Base-by-base conservation (phyloP, 2,329 filamentous ascomycete genomes). In the Davidsoniella eucalypti region DNA sequence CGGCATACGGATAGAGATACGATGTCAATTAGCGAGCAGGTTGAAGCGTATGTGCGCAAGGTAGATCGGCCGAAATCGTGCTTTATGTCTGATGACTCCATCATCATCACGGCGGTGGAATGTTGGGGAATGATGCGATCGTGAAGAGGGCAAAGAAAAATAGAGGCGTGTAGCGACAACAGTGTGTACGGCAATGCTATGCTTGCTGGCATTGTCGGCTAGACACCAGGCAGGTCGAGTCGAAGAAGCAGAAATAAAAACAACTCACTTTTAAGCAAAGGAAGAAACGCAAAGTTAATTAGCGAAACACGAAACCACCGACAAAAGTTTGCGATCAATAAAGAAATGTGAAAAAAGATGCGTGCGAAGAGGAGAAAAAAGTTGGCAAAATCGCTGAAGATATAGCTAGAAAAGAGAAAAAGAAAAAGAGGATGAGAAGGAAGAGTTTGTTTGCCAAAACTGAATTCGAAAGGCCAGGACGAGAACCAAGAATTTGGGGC, bases 231-330 rank as follows among this genome's bases (percentile, higher is more conserved):
- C 23, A 17, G 33, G 23, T 26, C 21, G 42, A 26, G 21, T 10
- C n/a, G 16, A 52, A 16, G 25, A 47, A 44, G 55, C 51, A 51
- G 55, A 56, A 57, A 23, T 23, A 23, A 47, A 56, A 42, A 54
- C 57, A 55, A 72, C 69, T 72, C 63, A 72, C 69, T 72, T 71
- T 72, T 72, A 64, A 63, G 69, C 68, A 52, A 54, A 56, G 58
- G 55, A 55, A 58, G 57, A 54, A 59, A 54, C 53, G 52, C 29
- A 54, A 54, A 33, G 43, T 43, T 18, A 54, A 39, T 47, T 33
- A 55, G 57, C 56, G 55, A 58, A 60, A 58, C 56, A 57, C 56
- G 56, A 50, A 55, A 60, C 52, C 56, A 52, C 37, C 48, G 56
- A 57, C 57, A 57, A 37, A 57, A 55, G 56, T 53, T 47, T 52